Conservation (phyloP, 2,329 filamentous ascomycete genomes). For the Hymenoscyphus linearis region DNA sequence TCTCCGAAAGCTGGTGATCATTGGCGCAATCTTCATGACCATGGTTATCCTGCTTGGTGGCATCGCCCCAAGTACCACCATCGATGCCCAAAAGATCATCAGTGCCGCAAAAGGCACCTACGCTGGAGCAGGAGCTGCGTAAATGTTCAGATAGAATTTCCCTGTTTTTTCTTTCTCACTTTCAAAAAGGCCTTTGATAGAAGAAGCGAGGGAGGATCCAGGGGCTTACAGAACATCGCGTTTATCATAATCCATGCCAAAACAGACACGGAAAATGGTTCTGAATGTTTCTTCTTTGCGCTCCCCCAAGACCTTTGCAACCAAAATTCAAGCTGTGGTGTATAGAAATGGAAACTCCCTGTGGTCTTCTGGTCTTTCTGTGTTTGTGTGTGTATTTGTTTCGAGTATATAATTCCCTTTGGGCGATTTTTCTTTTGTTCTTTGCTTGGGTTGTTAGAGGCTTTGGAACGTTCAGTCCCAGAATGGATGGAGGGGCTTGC, state of each 20-base stretch:
- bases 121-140: constrained; percentile 5
- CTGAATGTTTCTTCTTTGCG: background rate
- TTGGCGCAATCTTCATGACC: constrained; percentile 55
- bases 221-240: background rate
- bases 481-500: background rate
- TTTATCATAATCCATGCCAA: background rate
- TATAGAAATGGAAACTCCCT: background rate
- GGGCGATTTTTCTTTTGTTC: background rate
- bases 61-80: constrained; percentile 55
- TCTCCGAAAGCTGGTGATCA: constrained; percentile 70
- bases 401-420: background rate
- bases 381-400: background rate
- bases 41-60: constrained; percentile 68
- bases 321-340: background rate
- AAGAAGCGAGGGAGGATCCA: background rate
- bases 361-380: background rate
- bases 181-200: background rate
- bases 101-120: constrained; percentile 28
- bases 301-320: background rate
- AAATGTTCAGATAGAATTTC: background rate
- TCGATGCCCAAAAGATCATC: constrained; percentile 39
- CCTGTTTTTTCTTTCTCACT: background rate
- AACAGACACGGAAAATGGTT: background rate
- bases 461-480: background rate
- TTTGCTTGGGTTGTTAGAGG: background rate